Evolutionary conservation across 805 yeast species (phyloP), one percentile per base, ranked within the genome.

Genomic region (Cyberlindnera mrakii): DNA sequence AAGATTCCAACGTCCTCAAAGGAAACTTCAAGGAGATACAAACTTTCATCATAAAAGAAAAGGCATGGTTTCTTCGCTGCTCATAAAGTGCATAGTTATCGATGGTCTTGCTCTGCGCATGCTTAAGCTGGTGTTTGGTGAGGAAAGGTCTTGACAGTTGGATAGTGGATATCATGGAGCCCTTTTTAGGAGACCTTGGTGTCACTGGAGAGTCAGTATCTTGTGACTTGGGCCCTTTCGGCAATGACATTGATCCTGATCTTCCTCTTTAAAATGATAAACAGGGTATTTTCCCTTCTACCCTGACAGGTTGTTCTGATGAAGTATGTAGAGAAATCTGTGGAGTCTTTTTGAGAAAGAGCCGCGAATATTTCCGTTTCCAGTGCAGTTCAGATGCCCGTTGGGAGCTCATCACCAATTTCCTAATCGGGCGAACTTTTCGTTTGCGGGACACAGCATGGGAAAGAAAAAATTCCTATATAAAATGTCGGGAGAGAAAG

Each of bases 1-100:
- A 72, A 9, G 85, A 74, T 47, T 81, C 82, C 37, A 88, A 64
- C 2, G 86, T 80, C 39, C 81, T 69, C 17, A 83, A 65, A 0
- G 96, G 96, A 47, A 83, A 75, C 54, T 79, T 80, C 55, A 84
- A 60, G 3, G 65, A 60, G 25, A 70, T 69, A 25, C 79, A 70
- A 4, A 82, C 58, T 45, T 74, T 77, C 48, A 75, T 71, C 29
- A 81, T 54, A 50, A 77, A 76, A 43, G 72, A 75, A 44, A 78
- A 71, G 2, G 80, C 70, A 41, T 76, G 75, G 36, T 71, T 69
- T 45, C 75, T 76, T 41, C 76, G 67, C 49, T 74, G 78, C 43
- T 70, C 70, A 48, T 75, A 77, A 25, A 71, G 66, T 37, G 72
- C 66, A 25, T 65, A 59, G 39, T 76, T 81, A 4, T 72, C 66